Percentiles rank a stretch among this genome's conserved stretches.
These are phyloP conservation scores for Nymphaea thermarum DNA, from an alignment of 164 flowering plant species.

Conservation along the genomic window DNA sequence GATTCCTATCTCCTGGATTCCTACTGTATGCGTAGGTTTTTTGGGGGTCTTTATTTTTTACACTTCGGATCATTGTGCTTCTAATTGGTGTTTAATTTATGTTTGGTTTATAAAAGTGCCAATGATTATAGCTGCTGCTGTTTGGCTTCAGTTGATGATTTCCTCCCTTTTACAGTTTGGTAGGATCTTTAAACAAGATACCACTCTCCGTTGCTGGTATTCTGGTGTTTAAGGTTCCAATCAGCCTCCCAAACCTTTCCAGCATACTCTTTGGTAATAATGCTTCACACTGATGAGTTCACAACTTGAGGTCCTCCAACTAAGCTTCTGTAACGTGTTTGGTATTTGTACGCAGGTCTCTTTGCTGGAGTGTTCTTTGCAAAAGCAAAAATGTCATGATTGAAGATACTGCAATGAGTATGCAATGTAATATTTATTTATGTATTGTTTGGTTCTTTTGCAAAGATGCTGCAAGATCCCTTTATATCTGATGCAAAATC, in stretches of 20 bases:
- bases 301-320: neutral
- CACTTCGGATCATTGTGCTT: no score
- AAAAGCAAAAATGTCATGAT: conserved; percentile 57
- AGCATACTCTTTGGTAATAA: conserved; percentile 70
- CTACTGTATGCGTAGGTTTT: no score
- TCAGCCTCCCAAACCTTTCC: conserved; percentile 42
- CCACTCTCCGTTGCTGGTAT: conserved; percentile 65
- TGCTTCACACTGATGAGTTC: neutral
- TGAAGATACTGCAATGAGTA: neutral
- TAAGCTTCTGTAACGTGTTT: neutral
- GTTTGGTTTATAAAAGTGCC: no score
- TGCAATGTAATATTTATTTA: no score
- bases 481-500: no score
- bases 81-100: no score
- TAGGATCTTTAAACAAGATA: conserved; percentile 84
- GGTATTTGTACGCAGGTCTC: conserved; percentile 36
- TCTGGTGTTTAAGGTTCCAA: conserved; percentile 55
- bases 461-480: no score
- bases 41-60: no score
- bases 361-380: conserved; percentile 76
- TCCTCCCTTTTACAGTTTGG: conserved; percentile 34
- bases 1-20: no score
- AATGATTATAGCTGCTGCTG: no score
- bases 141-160: neutral
- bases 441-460: no score